Conservation (phyloP, 2,329 filamentous ascomycete species). For the Exophiala sp. region DNA sequence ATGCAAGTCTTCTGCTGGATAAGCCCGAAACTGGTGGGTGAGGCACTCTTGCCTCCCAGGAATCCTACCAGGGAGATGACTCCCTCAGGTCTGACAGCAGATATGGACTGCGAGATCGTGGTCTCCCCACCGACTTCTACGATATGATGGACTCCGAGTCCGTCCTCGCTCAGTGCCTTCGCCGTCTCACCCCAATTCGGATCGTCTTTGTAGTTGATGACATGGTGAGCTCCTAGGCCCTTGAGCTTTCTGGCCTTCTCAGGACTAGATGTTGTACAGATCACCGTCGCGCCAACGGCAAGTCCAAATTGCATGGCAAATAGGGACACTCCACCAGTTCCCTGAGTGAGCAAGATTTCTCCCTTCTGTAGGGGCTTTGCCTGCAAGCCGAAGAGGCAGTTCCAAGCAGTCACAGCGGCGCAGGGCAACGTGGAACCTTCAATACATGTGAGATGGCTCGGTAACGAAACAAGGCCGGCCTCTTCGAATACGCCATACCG, state of each 20-base stretch:
- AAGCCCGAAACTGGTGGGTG: conserved; percentile 39
- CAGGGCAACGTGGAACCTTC: conserved; percentile 59
- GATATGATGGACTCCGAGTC: conserved; percentile 58
- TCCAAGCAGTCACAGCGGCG: conserved; percentile 63
- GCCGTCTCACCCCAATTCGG: conserved; percentile 60
- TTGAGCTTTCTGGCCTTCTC: conserved; percentile 53
- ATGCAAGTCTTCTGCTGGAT: conserved; percentile 42
- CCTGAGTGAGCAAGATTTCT: conserved; percentile 56
- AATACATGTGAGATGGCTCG: conserved; percentile 50
- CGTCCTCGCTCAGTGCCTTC: conserved; percentile 46
- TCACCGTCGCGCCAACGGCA: conserved; percentile 51
- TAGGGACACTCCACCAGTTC: conserved; percentile 58
- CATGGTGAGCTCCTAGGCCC: conserved; percentile 54
- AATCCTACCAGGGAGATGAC: conserved; percentile 51
- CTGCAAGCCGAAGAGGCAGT: conserved; percentile 58
- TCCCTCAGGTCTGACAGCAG: conserved; percentile 47
- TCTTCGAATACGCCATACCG: conserved; percentile 66
- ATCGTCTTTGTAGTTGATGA: conserved; percentile 59
- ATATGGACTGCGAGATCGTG: conserved; percentile 55
- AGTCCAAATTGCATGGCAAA: conserved; percentile 42
- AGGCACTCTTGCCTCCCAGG: conserved; percentile 39
- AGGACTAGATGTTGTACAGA: conserved; percentile 57
- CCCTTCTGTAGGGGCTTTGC: conserved; percentile 52
- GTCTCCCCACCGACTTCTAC: conserved; percentile 62
- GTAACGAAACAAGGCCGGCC: conserved; percentile 62